Evolutionary conservation across 768 basidiomycete genomes (phyloP).

Genomic region (Mycena belliarum): DNA sequence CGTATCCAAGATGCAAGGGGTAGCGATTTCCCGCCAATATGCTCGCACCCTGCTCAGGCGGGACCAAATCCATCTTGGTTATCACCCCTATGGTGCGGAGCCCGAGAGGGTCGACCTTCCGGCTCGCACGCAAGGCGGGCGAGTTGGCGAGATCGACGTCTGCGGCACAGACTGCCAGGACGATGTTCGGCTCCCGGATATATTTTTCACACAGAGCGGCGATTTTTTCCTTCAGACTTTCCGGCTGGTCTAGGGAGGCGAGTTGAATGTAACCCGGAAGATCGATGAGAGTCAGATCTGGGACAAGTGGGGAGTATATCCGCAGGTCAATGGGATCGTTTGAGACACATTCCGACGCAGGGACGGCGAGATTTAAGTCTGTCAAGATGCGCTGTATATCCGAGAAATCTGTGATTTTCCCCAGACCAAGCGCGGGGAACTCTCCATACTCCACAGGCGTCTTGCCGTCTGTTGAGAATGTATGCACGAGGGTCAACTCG

Average conservation of each 20-base stretch:
- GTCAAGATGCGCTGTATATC: constrained; percentile 90
- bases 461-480: constrained; percentile 60
- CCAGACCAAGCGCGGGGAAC: constrained; percentile 87
- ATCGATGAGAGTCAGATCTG: constrained; percentile 96
- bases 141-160: constrained; percentile 99
- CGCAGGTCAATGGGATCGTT: constrained; percentile 95
- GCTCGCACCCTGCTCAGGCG: constrained; percentile 75
- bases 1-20: constrained; percentile 95
- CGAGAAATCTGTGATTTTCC: constrained; percentile 89
- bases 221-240: constrained; percentile 92
- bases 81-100: constrained; percentile 95
- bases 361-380: constrained; percentile 93
- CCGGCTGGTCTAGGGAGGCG: constrained; percentile 92
- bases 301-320: constrained; percentile 94
- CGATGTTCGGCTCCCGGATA: constrained; percentile 99
- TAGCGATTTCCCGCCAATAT: constrained; percentile 91
- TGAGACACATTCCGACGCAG: constrained; percentile 87
- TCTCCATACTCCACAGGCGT: constrained; percentile 83
- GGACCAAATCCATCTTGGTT: constrained; percentile 98
- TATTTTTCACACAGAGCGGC: constrained; percentile 88
- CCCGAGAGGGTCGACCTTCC: constrained; percentile 93
- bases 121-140: constrained; percentile 89
- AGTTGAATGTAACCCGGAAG: constrained; percentile 98
- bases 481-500: constrained; percentile 95
- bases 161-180: constrained; percentile 97